A percentile compares a stretch with the other conserved stretches of the same genome.
Conservation (phyloP, 306 rosid genomes). For the Albizia julibrissin region DNA sequence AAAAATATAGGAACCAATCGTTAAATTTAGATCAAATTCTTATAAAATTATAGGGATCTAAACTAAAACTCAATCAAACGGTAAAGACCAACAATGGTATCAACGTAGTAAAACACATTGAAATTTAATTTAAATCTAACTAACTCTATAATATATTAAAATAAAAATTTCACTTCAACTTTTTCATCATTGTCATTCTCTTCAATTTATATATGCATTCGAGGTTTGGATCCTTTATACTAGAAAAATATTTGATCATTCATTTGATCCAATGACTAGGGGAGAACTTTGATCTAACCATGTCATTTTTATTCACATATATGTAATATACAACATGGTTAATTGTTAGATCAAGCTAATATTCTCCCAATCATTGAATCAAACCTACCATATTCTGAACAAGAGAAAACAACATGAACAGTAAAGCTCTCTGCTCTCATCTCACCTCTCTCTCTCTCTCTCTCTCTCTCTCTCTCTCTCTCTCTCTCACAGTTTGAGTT, state of each 20-base stretch:
- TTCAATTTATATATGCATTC: not conserved
- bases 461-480: no score
- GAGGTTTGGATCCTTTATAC: not conserved
- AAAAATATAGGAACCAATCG: no score
- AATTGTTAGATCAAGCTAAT: not conserved
- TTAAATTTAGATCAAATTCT: no score
- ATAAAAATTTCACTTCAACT: not conserved
- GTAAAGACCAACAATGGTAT: no score
- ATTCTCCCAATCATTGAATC: not conserved
- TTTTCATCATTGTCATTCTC: not conserved
- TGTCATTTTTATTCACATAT: not conserved
- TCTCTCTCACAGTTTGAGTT: no score
- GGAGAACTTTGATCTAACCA: not conserved
- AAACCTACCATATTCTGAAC: not conserved
- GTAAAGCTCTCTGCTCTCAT: not conserved
- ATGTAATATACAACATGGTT: not conserved
- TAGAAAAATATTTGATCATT: not conserved
- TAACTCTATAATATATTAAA: no score
- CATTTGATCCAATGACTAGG: not conserved
- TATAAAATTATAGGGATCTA: no score
- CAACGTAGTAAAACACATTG: no score
- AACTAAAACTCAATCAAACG: no score
- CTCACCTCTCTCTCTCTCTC: not conserved
- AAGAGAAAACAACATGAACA: not conserved
- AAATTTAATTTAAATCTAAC: no score